These are phyloP conservation scores for Pseudonitzschia multistriata DNA, from an alignment of 108 stramenopile genomes.

Conservation along the genomic window DNA sequence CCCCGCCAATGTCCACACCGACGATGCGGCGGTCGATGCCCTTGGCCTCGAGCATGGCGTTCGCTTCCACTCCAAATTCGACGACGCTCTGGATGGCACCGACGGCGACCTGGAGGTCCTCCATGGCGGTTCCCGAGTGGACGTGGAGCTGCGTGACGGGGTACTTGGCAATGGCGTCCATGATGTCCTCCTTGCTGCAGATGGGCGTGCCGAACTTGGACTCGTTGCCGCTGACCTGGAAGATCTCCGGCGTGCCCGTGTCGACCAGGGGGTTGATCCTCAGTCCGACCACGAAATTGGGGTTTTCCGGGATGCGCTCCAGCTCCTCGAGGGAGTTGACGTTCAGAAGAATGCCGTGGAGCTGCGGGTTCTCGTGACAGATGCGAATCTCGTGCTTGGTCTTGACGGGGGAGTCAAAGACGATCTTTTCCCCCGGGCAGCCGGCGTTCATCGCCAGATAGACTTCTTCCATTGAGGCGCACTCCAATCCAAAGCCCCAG, in stretches of 20 bases:
- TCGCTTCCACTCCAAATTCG: slow-evolving; percentile 8
- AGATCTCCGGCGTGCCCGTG: slow-evolving; percentile 11
- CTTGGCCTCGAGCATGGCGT: slow-evolving; percentile 1
- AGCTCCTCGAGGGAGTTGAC: slow-evolving; percentile 9
- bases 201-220: slow-evolving; percentile 6
- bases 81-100: slow-evolving; percentile 5
- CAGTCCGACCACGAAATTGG: not conserved
- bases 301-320: slow-evolving; percentile 2
- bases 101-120: slow-evolving; percentile 8
- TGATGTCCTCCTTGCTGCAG: slow-evolving; percentile 5
- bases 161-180: slow-evolving; percentile 8
- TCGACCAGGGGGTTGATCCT: slow-evolving; percentile 9
- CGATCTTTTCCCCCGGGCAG: not conserved
- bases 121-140: slow-evolving; percentile 7
- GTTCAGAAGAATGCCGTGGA: slow-evolving; percentile 3
- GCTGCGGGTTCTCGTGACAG: slow-evolving; percentile 9
- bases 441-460: slow-evolving; percentile 9
- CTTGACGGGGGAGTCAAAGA: slow-evolving; percentile 14
- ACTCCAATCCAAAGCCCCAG: slow-evolving; percentile 16
- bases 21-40: slow-evolving; percentile 6
- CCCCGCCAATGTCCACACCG: slow-evolving; percentile 9
- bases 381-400: slow-evolving; percentile 12
- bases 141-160: slow-evolving; percentile 13
- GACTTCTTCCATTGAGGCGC: slow-evolving; percentile 15
- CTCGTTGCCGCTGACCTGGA: not conserved